phyloP scores from a whole-genome alignment of 352 stramenopile species.

The Pythium volutum region DNA sequence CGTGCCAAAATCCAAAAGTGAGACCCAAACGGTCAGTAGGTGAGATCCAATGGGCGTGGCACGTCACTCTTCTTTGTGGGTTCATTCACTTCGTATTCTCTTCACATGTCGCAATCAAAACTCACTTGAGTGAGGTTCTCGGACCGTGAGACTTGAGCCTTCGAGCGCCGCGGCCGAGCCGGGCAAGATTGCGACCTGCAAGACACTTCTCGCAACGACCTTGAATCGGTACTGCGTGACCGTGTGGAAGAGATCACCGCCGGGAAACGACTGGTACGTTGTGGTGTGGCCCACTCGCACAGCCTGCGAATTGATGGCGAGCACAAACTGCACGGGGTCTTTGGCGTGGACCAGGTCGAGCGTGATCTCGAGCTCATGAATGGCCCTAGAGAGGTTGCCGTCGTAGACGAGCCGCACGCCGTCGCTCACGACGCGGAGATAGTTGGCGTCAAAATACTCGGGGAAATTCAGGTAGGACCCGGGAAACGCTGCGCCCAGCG shows the following conservation, averaged over 20 bases:
- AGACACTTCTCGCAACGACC: not conserved
- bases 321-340: not conserved
- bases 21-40: too few relatives aligned
- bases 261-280: conserved; percentile 5
- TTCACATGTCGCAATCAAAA: too few relatives aligned
- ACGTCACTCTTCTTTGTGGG: too few relatives aligned
- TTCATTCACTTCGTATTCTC: too few relatives aligned
- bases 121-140: not conserved
- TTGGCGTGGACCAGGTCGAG: conserved; percentile 5
- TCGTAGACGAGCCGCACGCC: not conserved
- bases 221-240: conserved; percentile 11
- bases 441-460: not conserved
- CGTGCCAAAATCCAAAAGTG: too few relatives aligned
- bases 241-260: conserved; percentile 6
- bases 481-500: conserved; percentile 2
- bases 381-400: not conserved
- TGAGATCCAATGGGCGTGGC: too few relatives aligned
- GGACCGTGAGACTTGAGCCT: conserved; percentile 9
- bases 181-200: conserved; percentile 14
- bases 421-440: conserved; percentile 1
- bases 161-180: conserved; percentile 10
- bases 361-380: not conserved
- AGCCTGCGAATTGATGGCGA: conserved; percentile 5
- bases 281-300: not conserved
- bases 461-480: conserved; percentile 8